A percentile compares a stretch with the other conserved stretches of the same genome.
Evolutionary conservation across 805 yeast species (phyloP).

Genomic region (Pichia nanzhaoensis): DNA sequence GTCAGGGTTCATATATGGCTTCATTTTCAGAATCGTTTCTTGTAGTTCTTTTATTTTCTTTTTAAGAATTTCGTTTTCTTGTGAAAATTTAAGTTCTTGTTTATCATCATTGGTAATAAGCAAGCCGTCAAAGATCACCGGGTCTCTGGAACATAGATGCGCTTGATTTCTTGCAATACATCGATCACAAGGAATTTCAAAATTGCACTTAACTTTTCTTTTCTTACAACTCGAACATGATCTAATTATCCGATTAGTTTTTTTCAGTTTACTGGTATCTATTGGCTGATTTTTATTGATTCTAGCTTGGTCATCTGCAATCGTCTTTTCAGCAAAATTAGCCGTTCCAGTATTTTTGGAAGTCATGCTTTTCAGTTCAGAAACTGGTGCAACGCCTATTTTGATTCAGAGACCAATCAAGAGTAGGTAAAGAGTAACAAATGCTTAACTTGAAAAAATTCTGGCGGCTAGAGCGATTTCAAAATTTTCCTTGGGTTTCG

Average conservation of each 20-base stretch:
- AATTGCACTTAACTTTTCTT: slow-evolving; percentile 44
- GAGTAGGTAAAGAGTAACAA: too few species aligned
- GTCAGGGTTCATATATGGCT: not conserved
- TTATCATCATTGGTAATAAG: slow-evolving; percentile 22
- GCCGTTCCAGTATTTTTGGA: not conserved
- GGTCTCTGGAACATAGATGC: slow-evolving; percentile 29
- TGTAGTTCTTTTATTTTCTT: slow-evolving; percentile 24
- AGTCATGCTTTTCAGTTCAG: not conserved
- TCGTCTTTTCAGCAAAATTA: not conserved
- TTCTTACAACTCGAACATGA: slow-evolving; percentile 42
- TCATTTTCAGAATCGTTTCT: slow-evolving; percentile 16
- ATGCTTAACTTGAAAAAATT: too few species aligned
- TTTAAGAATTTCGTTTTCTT: slow-evolving; percentile 26
- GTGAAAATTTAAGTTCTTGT: slow-evolving; percentile 20
- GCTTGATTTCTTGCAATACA: slow-evolving; percentile 32
- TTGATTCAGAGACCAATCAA: too few species aligned
- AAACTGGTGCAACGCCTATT: too few species aligned
- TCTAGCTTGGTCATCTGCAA: not conserved
- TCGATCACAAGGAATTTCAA: slow-evolving; percentile 39
- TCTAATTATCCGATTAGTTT: slow-evolving; percentile 31
- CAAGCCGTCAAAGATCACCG: slow-evolving; percentile 30
- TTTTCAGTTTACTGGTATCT: slow-evolving; percentile 19
- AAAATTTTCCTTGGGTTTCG: too few species aligned
- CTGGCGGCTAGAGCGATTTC: too few species aligned
- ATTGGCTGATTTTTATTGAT: not conserved